Evolutionary conservation across 1,284 basidiomycete species (phyloP).

Genomic region (Malassezia cuniculi): DNA sequence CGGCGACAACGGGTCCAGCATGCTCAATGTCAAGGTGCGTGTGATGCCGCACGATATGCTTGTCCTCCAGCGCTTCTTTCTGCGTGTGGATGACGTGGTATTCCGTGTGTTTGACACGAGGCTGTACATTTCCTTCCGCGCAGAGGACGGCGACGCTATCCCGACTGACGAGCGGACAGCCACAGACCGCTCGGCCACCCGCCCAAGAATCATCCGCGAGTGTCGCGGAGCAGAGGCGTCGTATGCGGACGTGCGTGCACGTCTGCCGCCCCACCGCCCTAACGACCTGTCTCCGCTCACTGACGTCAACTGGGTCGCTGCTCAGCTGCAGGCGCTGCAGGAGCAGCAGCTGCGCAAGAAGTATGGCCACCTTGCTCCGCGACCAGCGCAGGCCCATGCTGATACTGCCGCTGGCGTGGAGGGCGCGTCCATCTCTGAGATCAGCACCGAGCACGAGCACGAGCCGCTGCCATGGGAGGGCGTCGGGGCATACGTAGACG

Average conservation of each 20-base stretch:
- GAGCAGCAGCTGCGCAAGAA: background rate
- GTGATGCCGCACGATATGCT: conserved; percentile 97
- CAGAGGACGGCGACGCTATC: background rate
- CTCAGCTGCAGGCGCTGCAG: conserved; percentile 51
- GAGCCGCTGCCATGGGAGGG: conserved; percentile 12
- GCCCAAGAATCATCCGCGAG: conserved; percentile 59
- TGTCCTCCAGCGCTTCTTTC: conserved; percentile 76
- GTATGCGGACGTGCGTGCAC: conserved; percentile 69
- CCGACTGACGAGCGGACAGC: background rate
- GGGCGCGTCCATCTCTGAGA: too few relatives aligned
- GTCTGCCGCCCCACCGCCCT: conserved; percentile 55
- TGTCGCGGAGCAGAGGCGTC: conserved; percentile 75
- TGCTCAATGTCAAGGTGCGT: conserved; percentile 51
- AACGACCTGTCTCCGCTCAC: conserved; percentile 80
- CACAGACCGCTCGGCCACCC: background rate
- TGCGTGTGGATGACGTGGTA: conserved; percentile 86
- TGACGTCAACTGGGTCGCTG: conserved; percentile 72
- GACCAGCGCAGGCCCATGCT: background rate
- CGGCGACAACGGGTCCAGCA: conserved; percentile 40
- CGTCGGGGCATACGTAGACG: conserved; percentile 9
- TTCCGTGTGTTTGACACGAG: conserved; percentile 83
- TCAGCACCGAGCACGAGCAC: too few relatives aligned
- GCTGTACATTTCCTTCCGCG: conserved; percentile 69
- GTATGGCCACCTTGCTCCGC: too few relatives aligned
- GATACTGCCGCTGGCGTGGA: background rate